Evolutionary conservation across 345 rosid species (phyloP), one percentile per base, ranked within the genome.

Genomic region (Eucalyptus pumila): DNA sequence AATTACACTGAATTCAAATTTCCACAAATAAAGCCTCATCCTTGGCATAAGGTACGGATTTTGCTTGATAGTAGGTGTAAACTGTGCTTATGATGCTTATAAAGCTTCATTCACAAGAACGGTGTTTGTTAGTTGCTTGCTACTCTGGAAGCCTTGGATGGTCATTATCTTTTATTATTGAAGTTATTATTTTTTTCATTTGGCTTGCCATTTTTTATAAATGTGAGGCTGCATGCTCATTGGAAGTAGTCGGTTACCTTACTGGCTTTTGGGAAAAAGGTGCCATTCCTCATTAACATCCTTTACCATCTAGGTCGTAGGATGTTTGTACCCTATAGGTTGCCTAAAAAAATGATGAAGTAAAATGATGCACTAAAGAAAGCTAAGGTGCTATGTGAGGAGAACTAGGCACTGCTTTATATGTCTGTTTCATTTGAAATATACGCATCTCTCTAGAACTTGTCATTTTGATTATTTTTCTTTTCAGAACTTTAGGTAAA

Each of bases 11-110:
- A 96, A 89, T 97, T 96, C 90, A 96, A 97, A 91, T 97, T 97
- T 88, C 98, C 99, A 16, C 99, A 96, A 91, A 97, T 96, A 90
- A 97, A 97, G 90, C 96, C 98, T 88, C 99, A 96, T 90, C 99
- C 99, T 52, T 97, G 99, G 99, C 99, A 96, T 91, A 97, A 97
- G 95, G 99, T 95, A 91, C 86, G 56, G 19, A 85, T 85, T 85
- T 85, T 85, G 24, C 42, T 85, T 85, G 85, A 76, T 21, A 21
- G 85, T 40, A 14, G 56, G 37, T 85, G 17, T 23, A 32, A 32
- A 49, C 40, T 58, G 60, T 87, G 80, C 83, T 24, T 54, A 51
- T 40, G 51, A 49, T 50, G 86, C 45, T 34, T 72, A 17, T 37
- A 17, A 76, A 76, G 85, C 85, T 44, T 76, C 47, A 21, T 76